These are phyloP conservation scores for Rhizopogon vesiculosus DNA, from an alignment of 768 basidiomycete species.

Conservation along the genomic window DNA sequence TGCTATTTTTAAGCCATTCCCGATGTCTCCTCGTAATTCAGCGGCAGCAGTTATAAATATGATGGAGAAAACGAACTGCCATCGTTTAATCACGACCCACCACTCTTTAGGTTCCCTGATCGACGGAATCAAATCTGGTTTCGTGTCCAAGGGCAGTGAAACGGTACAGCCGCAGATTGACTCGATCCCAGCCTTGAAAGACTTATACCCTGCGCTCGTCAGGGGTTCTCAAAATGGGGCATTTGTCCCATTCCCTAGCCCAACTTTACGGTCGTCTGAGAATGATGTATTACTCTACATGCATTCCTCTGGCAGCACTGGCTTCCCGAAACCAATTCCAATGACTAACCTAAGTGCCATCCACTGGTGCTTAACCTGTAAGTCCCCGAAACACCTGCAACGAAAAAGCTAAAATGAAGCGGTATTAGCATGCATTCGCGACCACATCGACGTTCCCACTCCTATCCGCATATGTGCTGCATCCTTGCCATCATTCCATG, in stretches of 20 bases:
- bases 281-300: slow-evolving; percentile 30
- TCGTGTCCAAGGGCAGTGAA: slow-evolving; percentile 3
- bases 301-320: slow-evolving; percentile 49
- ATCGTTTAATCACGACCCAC: slow-evolving; percentile 32
- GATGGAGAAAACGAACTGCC: slow-evolving; percentile 33
- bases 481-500: slow-evolving; percentile 20
- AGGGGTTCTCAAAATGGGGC: not conserved
- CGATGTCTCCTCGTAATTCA: slow-evolving; percentile 34
- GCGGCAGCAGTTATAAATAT: slow-evolving; percentile 28
- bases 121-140: slow-evolving; percentile 17
- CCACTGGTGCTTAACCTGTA: slow-evolving; percentile 34
- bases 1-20: slow-evolving; percentile 25
- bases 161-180: slow-evolving; percentile 8
- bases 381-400: slow-evolving; percentile 3
- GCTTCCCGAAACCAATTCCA: slow-evolving; percentile 39
- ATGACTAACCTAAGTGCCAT: slow-evolving; percentile 25
- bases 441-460: slow-evolving; percentile 4
- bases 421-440: slow-evolving; percentile 4
- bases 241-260: slow-evolving; percentile 10
- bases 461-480: slow-evolving; percentile 6
- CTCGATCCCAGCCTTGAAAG: slow-evolving; percentile 8
- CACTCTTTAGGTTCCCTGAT: slow-evolving; percentile 26
- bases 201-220: slow-evolving; percentile 7
- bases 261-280: not conserved
- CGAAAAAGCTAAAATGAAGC: not conserved